phyloP scores from a whole-genome alignment of 2,329 filamentous ascomycete species.

The Neofusicoccum sp. region DNA sequence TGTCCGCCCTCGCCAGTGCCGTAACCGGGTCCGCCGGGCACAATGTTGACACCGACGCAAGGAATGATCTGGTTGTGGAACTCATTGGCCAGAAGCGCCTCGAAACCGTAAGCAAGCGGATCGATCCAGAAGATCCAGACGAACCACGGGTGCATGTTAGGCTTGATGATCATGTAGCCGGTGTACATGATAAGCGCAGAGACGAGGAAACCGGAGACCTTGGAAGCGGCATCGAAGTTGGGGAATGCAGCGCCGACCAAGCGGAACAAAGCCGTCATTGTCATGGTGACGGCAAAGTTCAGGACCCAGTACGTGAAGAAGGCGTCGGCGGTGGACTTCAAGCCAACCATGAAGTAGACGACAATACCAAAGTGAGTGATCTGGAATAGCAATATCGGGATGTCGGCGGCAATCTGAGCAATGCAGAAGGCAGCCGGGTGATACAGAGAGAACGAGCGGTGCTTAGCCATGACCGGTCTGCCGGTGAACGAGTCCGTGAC shows the following conservation, averaged over 20 bases:
- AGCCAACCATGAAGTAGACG: conserved; percentile 81
- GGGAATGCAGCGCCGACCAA: conserved; percentile 70
- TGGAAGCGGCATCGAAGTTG: conserved; percentile 60
- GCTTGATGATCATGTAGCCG: conserved; percentile 59
- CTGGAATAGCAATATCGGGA: conserved; percentile 61
- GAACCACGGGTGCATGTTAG: conserved; percentile 57
- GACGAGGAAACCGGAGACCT: conserved; percentile 57
- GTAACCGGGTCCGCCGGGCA: conserved; percentile 56
- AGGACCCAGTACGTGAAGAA: conserved; percentile 85
- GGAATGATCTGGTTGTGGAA: conserved; percentile 41
- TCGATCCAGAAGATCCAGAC: conserved; percentile 57
- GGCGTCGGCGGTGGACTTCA: conserved; percentile 69
- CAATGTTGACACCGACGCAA: conserved; percentile 54
- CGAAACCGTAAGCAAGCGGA: conserved; percentile 23
- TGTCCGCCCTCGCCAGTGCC: conserved; percentile 40
- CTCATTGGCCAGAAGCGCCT: conserved; percentile 22
- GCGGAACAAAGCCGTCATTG: conserved; percentile 83
- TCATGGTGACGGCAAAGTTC: conserved; percentile 67
- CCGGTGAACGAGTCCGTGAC: conserved; percentile 61
- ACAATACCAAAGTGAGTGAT: conserved; percentile 61
- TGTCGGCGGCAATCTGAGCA: conserved; percentile 68
- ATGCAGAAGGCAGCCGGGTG: conserved; percentile 76
- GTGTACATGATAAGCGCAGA: conserved; percentile 64
- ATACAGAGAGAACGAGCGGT: conserved; percentile 82
- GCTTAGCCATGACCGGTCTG: conserved; percentile 84